These are phyloP conservation scores for Jasminum sambac DNA, from an alignment of 257 asterid genomes.

Conservation along the genomic window DNA sequence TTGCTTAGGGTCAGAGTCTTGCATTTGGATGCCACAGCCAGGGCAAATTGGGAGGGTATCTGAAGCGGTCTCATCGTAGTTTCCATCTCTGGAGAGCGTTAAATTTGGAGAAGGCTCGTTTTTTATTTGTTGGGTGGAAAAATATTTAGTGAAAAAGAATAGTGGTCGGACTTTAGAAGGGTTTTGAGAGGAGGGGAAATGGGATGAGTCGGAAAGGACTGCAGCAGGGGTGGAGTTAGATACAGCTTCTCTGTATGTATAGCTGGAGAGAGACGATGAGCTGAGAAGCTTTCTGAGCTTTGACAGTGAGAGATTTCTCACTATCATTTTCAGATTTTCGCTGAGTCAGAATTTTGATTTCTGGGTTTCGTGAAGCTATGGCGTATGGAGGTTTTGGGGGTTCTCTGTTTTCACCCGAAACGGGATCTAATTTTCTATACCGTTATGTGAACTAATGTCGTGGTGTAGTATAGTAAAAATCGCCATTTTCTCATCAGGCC, in stretches of 20 bases:
- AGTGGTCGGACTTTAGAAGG: conserved; percentile 54
- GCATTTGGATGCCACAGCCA: conserved; percentile 87
- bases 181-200: conserved; percentile 38
- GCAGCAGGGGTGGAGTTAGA: conserved; percentile 24
- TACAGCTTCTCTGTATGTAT: conserved; percentile 30
- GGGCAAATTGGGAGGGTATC: conserved; percentile 53
- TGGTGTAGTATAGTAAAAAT: not conserved
- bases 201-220: conserved; percentile 19
- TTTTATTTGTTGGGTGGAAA: conserved; percentile 42
- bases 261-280: conserved; percentile 36
- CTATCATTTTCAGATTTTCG: conserved; percentile 36
- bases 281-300: conserved; percentile 52
- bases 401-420: not conserved
- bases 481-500: too few relatives aligned
- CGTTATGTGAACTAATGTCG: not conserved
- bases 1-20: conserved; percentile 60
- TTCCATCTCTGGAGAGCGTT: conserved; percentile 67
- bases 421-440: not conserved
- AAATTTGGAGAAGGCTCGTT: conserved; percentile 25
- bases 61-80: conserved; percentile 59
- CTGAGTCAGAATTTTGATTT: not conserved
- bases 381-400: not conserved
- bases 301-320: conserved; percentile 49
- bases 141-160: conserved; percentile 35
- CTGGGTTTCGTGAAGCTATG: not conserved